These are phyloP conservation scores for Phymatotrichopsis omnivora DNA, from an alignment of 2,329 filamentous ascomycete species.

Conservation along the genomic window DNA sequence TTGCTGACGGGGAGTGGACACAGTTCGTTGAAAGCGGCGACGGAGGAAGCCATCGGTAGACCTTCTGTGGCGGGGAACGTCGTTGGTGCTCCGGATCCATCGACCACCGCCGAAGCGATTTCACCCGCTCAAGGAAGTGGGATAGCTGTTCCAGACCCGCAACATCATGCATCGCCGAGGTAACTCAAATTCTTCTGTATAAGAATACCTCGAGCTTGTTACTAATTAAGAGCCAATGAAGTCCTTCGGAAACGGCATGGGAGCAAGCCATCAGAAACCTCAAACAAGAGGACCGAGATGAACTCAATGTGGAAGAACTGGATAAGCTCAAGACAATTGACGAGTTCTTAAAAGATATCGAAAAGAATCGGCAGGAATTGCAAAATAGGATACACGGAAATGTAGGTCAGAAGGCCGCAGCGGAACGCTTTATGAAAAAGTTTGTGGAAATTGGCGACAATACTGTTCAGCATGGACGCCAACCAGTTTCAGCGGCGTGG, in stretches of 20 bases:
- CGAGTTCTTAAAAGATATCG: background rate
- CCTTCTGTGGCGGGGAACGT: too few species aligned
- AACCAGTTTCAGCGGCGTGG: constrained; percentile 31
- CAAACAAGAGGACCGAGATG: background rate
- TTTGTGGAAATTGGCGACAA: constrained; percentile 30
- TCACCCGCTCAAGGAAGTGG: too few species aligned
- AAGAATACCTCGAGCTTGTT: too few species aligned
- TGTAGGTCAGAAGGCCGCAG: background rate
- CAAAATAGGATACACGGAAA: background rate
- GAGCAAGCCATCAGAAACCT: background rate
- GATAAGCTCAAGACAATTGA: background rate
- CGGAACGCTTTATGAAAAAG: constrained; percentile 20
- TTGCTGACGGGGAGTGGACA: too few species aligned
- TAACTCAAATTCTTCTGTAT: too few species aligned
- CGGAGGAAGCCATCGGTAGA: too few species aligned
- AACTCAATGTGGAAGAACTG: background rate
- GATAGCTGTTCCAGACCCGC: too few species aligned
- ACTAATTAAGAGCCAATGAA: too few species aligned
- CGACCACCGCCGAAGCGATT: too few species aligned
- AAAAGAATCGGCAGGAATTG: background rate
- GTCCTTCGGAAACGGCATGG: constrained; percentile 3
- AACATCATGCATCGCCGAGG: too few species aligned
- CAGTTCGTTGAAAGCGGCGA: too few species aligned
- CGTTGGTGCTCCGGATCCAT: too few species aligned
- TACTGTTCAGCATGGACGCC: constrained; percentile 27